Base-by-base conservation (phyloP, 306 rosid species). In the Quercus dentata region DNA sequence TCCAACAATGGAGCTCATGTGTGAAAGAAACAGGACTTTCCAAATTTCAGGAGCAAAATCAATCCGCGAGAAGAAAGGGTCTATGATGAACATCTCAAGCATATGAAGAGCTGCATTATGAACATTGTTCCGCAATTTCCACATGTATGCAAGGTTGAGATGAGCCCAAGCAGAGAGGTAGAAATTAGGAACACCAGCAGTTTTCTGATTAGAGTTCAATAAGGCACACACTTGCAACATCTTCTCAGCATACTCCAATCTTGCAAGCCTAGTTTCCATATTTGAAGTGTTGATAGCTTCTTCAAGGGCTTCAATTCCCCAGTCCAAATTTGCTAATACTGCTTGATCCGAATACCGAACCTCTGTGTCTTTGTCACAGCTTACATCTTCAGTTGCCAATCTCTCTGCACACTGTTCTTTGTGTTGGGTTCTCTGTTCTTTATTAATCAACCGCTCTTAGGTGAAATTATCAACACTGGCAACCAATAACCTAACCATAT, bases 161-260 rank as follows among this genome's bases (percentile, higher is more conserved):
- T 94, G 92, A 15, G 99, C 97, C 99, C 99, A 94, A 71, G 97
- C 97, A 30, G 97, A 91, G 75, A 94, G 97, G 76, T 92, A 92
- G 79, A 84, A 94, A 69, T 92, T 94, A 12, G 99, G 99, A 35
- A 94, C 97, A 4, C 99, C 99, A 15, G 97, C 99, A 73, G 97
- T 94, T 72, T 90, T 92, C 65, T 87, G 94, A 61, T 87, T 84
- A 38, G 91, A 89, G 52, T 86, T 92, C 88, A 91, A 71, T 87
- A 94, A 82, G 72, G 99, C 99, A 85, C 97, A 92, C 13, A 94
- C 97, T 83, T 91, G 97, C 76, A 94, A 72, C 99, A 92, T 94
- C 82, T 88, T 94, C 80, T 90, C 97, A 0, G 97, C 97, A 73
- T 94, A 82, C 70, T 92, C 97, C 31, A 94, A 84, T 9, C 97